Conservation (phyloP, 805 yeast species). For the Candida manassasensis region DNA sequence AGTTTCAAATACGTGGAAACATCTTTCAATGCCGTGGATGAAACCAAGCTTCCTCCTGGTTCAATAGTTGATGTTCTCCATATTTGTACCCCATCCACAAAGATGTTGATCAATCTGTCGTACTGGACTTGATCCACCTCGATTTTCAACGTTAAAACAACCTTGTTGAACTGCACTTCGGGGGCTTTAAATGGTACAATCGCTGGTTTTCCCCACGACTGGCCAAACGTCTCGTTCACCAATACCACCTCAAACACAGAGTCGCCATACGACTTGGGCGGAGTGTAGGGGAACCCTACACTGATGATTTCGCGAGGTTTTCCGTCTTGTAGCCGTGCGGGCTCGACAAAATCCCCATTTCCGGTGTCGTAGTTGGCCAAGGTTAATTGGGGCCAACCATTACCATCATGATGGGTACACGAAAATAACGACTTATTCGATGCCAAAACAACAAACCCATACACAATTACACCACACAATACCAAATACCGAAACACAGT, state of each 20-base stretch:
- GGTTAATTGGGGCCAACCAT: neutral
- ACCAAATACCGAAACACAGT: neutral
- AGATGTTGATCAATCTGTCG: conserved; percentile 62
- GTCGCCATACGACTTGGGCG: conserved; percentile 14
- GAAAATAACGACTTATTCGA: neutral
- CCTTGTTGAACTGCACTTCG: conserved; percentile 42
- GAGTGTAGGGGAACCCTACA: conserved; percentile 2
- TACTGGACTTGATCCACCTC: conserved; percentile 56
- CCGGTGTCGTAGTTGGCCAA: conserved; percentile 1
- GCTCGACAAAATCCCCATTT: too few species aligned
- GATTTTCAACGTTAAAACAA: conserved; percentile 49
- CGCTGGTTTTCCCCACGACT: conserved; percentile 58
- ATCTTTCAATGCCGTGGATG: conserved; percentile 56
- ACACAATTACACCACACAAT: too few species aligned
- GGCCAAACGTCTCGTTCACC: conserved; percentile 47
- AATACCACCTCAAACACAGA: conserved; percentile 40
- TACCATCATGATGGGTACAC: neutral
- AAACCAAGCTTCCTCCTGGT: conserved; percentile 47
- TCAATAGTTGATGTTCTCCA: conserved; percentile 80
- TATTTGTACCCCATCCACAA: conserved; percentile 56
- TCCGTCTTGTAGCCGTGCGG: neutral
- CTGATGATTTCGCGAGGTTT: conserved; percentile 4
- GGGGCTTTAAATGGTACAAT: conserved; percentile 41
- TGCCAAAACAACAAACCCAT: neutral
- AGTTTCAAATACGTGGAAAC: conserved; percentile 50